Evolutionary conservation across 306 rosid species (phyloP).

Genomic region (Acacia acuminata): DNA sequence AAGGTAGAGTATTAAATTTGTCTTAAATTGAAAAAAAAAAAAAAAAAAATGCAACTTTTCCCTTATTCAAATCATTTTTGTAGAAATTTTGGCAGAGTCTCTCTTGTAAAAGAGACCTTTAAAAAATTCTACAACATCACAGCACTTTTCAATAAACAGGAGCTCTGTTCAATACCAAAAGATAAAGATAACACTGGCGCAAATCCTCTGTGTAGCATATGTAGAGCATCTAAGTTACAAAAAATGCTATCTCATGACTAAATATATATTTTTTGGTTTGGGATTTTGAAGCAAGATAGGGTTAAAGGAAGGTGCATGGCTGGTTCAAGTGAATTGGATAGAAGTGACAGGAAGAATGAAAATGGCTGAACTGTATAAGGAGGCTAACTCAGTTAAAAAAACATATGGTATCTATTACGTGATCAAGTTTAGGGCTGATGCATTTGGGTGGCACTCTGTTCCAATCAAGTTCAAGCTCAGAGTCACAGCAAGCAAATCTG

Average conservation of each 20-base stretch:
- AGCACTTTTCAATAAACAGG: too few relatives aligned
- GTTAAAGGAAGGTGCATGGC: conserved; percentile 5
- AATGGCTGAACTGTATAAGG: not conserved
- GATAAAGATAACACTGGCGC: too few relatives aligned
- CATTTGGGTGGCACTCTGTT: conserved; percentile 31
- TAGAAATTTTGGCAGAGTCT: too few relatives aligned
- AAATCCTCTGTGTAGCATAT: too few relatives aligned
- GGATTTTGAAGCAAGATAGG: not conserved
- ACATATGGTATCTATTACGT: not conserved
- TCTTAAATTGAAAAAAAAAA: not conserved
- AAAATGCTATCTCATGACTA: not conserved
- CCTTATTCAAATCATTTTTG: not conserved
- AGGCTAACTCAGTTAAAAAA: not conserved
- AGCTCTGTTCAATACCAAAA: too few relatives aligned
- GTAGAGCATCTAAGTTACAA: too few relatives aligned
- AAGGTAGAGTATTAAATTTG: not conserved
- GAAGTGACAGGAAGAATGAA: conserved; percentile 25
- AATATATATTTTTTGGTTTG: too few relatives aligned
- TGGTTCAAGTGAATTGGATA: conserved; percentile 32
- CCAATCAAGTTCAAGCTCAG: conserved; percentile 10
- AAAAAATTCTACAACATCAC: too few relatives aligned
- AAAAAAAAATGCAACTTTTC: too few relatives aligned
- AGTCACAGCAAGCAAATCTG: not conserved
- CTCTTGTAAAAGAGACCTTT: too few relatives aligned
- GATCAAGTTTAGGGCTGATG: conserved; percentile 28